Percentiles rank a stretch among this genome's conserved stretches.
These are phyloP conservation scores for Cryphonectria parasitica DNA, from an alignment of 2,329 filamentous ascomycete genomes.

Conservation along the genomic window DNA sequence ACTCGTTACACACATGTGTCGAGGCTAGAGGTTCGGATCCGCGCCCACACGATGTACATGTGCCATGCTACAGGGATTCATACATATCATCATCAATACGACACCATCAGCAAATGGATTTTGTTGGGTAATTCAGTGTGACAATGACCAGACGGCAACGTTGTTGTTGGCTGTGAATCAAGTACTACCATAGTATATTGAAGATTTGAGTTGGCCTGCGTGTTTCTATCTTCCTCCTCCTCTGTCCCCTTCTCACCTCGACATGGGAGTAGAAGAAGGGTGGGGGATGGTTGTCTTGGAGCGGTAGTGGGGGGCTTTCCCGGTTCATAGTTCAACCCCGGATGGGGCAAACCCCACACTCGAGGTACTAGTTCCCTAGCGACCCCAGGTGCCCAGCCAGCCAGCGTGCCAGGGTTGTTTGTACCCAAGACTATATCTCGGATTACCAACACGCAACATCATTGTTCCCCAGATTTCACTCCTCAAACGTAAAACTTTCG, in stretches of 20 bases:
- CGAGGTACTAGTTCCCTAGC: background rate
- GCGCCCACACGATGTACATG: slow-evolving; percentile 7
- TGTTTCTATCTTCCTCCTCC: background rate
- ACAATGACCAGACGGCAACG: background rate
- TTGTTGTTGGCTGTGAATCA: background rate
- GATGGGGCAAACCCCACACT: slow-evolving; percentile 9
- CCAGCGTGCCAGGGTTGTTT: background rate
- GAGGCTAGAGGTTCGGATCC: slow-evolving; percentile 27
- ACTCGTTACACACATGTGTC: background rate
- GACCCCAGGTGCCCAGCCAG: background rate
- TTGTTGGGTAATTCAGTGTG: background rate
- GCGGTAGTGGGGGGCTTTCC: background rate
- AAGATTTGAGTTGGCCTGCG: background rate
- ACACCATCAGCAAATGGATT: background rate
- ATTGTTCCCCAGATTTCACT: slow-evolving; percentile 1
- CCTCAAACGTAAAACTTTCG: too few relatives aligned
- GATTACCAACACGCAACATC: slow-evolving; percentile 14
- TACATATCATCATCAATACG: background rate
- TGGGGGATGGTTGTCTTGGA: background rate
- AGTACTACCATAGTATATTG: background rate
- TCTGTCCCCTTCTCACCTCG: background rate
- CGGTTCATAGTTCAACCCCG: background rate
- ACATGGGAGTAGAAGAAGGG: background rate
- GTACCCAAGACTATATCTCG: background rate
- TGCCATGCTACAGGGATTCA: background rate